Conservation (phyloP, 345 rosid genomes). For the Cardamine chenopodiifolia region DNA sequence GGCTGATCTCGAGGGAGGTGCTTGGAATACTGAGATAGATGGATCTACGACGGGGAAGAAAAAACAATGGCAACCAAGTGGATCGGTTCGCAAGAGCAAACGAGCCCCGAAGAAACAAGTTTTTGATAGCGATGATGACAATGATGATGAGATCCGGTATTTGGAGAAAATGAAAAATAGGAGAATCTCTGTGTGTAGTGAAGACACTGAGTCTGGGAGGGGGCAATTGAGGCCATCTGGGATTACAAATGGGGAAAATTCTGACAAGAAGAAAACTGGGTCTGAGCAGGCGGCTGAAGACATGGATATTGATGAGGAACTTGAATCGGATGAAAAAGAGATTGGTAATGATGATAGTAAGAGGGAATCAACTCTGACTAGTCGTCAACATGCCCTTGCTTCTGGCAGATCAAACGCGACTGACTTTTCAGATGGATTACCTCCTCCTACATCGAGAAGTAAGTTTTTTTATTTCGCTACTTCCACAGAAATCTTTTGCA, state of each 20-base stretch:
- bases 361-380: slow-evolving; percentile 74
- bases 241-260: slow-evolving; percentile 57
- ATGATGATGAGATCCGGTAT: slow-evolving; percentile 85
- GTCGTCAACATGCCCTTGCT: slow-evolving; percentile 91
- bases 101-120: slow-evolving; percentile 68
- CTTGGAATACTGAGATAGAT: slow-evolving; percentile 71
- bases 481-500: slow-evolving; percentile 3
- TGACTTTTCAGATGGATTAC: slow-evolving; percentile 92
- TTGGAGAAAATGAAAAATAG: slow-evolving; percentile 76
- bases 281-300: slow-evolving; percentile 54
- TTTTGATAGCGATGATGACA: slow-evolving; percentile 63
- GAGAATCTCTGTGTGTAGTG: slow-evolving; percentile 47
- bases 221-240: slow-evolving; percentile 64
- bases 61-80: slow-evolving; percentile 62
- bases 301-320: slow-evolving; percentile 64
- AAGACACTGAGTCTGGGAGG: slow-evolving; percentile 62
- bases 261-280: slow-evolving; percentile 58
- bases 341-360: slow-evolving; percentile 52
- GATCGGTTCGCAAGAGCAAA: slow-evolving; percentile 76
- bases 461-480: slow-evolving; percentile 39
- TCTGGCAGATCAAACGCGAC: slow-evolving; percentile 60
- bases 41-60: slow-evolving; percentile 56
- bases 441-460: slow-evolving; percentile 94
- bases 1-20: slow-evolving; percentile 63
- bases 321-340: slow-evolving; percentile 53